Evolutionary conservation across 2,329 filamentous ascomycete genomes (phyloP).

Genomic region (Talaromyces marneffei): DNA sequence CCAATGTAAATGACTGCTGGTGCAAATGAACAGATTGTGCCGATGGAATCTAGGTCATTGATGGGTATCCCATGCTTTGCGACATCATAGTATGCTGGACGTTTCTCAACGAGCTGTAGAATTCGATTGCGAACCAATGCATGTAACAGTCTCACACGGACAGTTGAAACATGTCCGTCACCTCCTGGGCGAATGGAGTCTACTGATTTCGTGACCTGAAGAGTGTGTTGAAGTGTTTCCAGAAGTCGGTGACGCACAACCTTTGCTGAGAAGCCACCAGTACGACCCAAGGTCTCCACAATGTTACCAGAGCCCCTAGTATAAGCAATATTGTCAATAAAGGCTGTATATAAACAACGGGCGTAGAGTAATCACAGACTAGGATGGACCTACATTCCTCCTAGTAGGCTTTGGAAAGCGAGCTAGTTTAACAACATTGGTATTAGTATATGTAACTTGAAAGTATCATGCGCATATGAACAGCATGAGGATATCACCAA

Average conservation of each 20-base stretch:
- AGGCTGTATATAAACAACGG: background rate
- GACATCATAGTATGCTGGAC: slow-evolving; percentile 58
- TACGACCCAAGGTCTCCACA: slow-evolving; percentile 67
- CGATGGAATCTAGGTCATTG: slow-evolving; percentile 69
- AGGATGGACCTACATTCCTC: background rate
- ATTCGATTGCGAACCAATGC: slow-evolving; percentile 62
- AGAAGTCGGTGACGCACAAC: slow-evolving; percentile 61
- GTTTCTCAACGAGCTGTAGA: slow-evolving; percentile 50
- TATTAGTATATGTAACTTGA: background rate
- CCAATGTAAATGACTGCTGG: slow-evolving; percentile 61
- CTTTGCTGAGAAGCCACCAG: slow-evolving; percentile 65
- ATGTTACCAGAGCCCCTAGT: slow-evolving; percentile 52
- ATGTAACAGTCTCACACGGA: slow-evolving; percentile 65
- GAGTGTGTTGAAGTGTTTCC: slow-evolving; percentile 70
- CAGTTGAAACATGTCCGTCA: slow-evolving; percentile 57
- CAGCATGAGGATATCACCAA: background rate
- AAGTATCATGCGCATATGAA: background rate
- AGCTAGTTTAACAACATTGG: background rate
- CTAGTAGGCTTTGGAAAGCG: background rate
- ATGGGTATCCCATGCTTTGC: slow-evolving; percentile 59
- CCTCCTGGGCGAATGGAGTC: slow-evolving; percentile 63
- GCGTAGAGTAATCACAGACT: background rate
- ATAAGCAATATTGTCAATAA: background rate
- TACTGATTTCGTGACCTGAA: slow-evolving; percentile 63
- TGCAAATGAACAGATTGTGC: slow-evolving; percentile 66